These are phyloP conservation scores for Pholiota adiposa DNA, from an alignment of 1,284 basidiomycete species.

Conservation along the genomic window DNA sequence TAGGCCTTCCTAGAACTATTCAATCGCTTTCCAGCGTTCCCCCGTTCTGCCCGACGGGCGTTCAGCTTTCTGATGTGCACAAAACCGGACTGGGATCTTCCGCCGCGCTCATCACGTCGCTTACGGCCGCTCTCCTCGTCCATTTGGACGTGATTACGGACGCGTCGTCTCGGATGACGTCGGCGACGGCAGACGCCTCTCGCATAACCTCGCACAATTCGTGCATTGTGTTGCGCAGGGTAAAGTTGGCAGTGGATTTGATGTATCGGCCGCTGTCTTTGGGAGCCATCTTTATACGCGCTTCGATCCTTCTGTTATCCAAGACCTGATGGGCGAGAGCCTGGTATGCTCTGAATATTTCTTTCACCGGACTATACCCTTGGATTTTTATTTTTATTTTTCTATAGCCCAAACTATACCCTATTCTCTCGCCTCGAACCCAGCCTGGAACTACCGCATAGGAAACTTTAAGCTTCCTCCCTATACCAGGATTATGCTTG, in stretches of 20 bases:
- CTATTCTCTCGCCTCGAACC: slow-evolving; percentile 65
- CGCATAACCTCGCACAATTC: slow-evolving; percentile 95
- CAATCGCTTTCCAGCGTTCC: slow-evolving; percentile 66
- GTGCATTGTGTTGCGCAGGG: slow-evolving; percentile 97
- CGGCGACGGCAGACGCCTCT: slow-evolving; percentile 58
- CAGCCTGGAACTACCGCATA: slow-evolving; percentile 69
- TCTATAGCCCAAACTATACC: slow-evolving; percentile 39
- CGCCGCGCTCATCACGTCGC: slow-evolving; percentile 94
- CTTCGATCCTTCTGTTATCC: slow-evolving; percentile 78
- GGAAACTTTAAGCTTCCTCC: slow-evolving; percentile 82
- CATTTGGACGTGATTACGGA: slow-evolving; percentile 71
- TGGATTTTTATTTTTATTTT: slow-evolving; percentile 5
- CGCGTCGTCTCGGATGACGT: slow-evolving; percentile 46
- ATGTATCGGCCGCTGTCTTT: slow-evolving; percentile 93
- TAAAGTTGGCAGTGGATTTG: slow-evolving; percentile 97
- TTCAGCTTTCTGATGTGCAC: slow-evolving; percentile 81
- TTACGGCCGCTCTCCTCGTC: slow-evolving; percentile 85
- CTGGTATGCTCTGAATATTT: slow-evolving; percentile 38
- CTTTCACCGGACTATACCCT: background rate
- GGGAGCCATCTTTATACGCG: slow-evolving; percentile 94
- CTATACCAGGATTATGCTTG: slow-evolving; percentile 80
- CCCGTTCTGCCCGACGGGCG: slow-evolving; percentile 78
- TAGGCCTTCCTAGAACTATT: slow-evolving; percentile 62
- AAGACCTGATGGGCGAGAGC: slow-evolving; percentile 68
- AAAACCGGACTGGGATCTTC: slow-evolving; percentile 99